Conservation (phyloP, 257 asterid genomes). For the Gentiana dahurica region DNA sequence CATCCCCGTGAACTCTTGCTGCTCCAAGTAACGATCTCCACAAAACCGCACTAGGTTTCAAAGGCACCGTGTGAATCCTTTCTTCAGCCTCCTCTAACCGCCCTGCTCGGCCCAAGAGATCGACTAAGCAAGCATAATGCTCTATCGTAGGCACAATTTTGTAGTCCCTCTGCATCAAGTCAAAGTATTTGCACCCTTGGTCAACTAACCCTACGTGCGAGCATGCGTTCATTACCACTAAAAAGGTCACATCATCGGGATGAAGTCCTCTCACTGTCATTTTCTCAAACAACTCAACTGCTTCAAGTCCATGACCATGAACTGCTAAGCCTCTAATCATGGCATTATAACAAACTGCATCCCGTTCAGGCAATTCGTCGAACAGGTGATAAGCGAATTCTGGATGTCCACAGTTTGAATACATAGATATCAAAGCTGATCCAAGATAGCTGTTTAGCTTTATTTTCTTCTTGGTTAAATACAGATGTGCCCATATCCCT, state of each 20-base stretch:
- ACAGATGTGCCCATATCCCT: conserved; percentile 56
- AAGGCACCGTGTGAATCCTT: conserved; percentile 28
- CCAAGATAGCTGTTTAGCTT: conserved; percentile 37
- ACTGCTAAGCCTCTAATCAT: conserved; percentile 66
- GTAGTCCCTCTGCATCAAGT: conserved; percentile 30
- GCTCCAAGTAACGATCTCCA: conserved; percentile 65
- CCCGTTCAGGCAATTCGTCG: conserved; percentile 28
- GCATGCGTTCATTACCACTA: conserved; percentile 56
- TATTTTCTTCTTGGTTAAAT: conserved; percentile 26
- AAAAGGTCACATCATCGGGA: conserved; percentile 43
- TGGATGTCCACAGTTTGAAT: conserved; percentile 49
- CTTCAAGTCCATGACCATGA: conserved; percentile 45
- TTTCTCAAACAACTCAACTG: conserved; percentile 39
- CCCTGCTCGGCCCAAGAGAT: conserved; percentile 62
- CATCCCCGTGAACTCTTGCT: conserved; percentile 49
- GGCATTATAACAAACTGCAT: conserved; percentile 49
- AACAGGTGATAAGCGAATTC: conserved; percentile 39
- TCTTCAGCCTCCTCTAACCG: conserved; percentile 43
- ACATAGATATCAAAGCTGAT: conserved; percentile 46
- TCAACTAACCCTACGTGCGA: conserved; percentile 60
- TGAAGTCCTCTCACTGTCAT: conserved; percentile 32
- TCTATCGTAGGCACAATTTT: conserved; percentile 47
- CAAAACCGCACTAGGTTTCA: conserved; percentile 44
- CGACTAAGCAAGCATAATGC: conserved; percentile 64
- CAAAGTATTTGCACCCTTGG: conserved; percentile 41